Evolutionary conservation across 1,139 yeast species (phyloP), one percentile per base, ranked within the genome.

Genomic region (Geotrichum candidum): DNA sequence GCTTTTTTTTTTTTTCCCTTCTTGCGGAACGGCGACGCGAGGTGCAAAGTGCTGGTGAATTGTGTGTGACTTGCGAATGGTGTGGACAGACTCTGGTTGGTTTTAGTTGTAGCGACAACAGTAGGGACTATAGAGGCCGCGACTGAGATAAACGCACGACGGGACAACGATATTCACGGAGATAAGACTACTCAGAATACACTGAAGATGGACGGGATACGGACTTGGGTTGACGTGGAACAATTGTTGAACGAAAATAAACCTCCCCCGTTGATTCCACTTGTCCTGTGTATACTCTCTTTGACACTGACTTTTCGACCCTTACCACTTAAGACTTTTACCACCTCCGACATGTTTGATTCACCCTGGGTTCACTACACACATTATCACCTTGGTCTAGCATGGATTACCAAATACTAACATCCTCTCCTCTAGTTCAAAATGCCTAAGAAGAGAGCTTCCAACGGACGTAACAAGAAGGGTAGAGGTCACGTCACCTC

Each of bases 401-500:
- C 9, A 5, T 15, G 55, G 6, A 33, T 50, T 22, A 50, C 29
- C 3, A 7, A 50, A 22, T 9, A 50, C 53, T 50, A 41, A 41
- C 45, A 6, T 18, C 18, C 22, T 48, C 11, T 23, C 18, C 9
- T 50, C 7, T 53, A 59, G 62, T 54, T 64, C 82, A 85, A 83
- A 76, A 94, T 94, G 99, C 97, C 99, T 84, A 94, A 94, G 91
- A 94, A 94, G 98, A 94, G 99, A 91, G 91, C 98, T 83, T 90
- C 97, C 95, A 91, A 91, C 97, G 99, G 99, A 87, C 94, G 99
- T 88, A 94, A 95, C 96, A 94, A 94, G 96, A 91, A 91, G 87
- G 99, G 99, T 81, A 94, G 99, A 90, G 99, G 99, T 80, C 99
- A 94, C 96, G 97, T 90, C 82, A 88, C 89, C 84, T 96, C 97